Percentiles rank a stretch among this genome's conserved stretches.
Evolutionary conservation across 768 basidiomycete species (phyloP).

Genomic region (Pisolithus albus): DNA sequence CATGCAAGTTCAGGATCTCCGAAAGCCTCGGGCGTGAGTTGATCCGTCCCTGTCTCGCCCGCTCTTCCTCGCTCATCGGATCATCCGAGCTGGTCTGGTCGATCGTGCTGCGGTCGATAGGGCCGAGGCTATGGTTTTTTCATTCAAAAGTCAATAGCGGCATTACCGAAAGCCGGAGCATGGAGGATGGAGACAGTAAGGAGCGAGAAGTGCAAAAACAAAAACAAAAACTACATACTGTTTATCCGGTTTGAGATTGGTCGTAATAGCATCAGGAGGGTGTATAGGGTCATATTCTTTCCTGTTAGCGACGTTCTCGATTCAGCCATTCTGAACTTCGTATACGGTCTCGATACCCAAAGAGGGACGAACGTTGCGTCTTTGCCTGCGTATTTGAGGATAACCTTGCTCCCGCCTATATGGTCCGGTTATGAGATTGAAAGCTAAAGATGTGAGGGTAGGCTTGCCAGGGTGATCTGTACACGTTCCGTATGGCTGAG

Average conservation of each 20-base stretch:
- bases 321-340: not conserved
- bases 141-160: not conserved
- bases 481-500: not conserved
- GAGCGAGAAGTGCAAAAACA: not conserved
- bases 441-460: slow-evolving; percentile 5
- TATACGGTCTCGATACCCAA: not conserved
- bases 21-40: slow-evolving; percentile 62
- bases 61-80: slow-evolving; percentile 62
- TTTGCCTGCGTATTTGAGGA: slow-evolving; percentile 47
- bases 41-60: slow-evolving; percentile 55
- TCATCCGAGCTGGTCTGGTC: slow-evolving; percentile 52
- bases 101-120: slow-evolving; percentile 62
- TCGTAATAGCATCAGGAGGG: slow-evolving; percentile 73
- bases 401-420: slow-evolving; percentile 73
- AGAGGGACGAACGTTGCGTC: slow-evolving; percentile 69
- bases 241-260: slow-evolving; percentile 76
- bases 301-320: slow-evolving; percentile 26
- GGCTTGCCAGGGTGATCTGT: slow-evolving; percentile 56
- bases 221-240: slow-evolving; percentile 42
- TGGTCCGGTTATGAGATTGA: slow-evolving; percentile 3
- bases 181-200: not conserved
- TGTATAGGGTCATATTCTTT: slow-evolving; percentile 86
- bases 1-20: slow-evolving; percentile 85
- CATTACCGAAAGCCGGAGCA: slow-evolving; percentile 2
- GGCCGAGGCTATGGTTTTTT: slow-evolving; percentile 46